Evolutionary conservation across 805 yeast genomes (phyloP).

Genomic region (Alloascoidea hylecoeti): DNA sequence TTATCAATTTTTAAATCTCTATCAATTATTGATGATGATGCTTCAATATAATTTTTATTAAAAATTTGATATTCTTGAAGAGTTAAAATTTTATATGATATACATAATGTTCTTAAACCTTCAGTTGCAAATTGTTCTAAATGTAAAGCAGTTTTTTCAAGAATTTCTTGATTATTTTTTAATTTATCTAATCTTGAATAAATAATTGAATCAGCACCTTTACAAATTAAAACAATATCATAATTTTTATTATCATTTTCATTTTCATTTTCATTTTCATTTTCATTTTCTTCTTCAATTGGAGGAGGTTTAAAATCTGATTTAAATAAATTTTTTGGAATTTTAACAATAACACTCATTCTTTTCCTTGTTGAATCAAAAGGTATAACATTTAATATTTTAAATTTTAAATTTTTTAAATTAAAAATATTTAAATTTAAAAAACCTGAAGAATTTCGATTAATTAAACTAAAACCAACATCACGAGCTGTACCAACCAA

Average conservation of each 20-base stretch:
- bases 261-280: neutral
- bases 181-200: conserved; percentile 43
- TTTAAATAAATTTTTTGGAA: conserved; percentile 9
- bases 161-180: conserved; percentile 29
- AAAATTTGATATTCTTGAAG: conserved; percentile 52
- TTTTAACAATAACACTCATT: conserved; percentile 69
- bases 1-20: conserved; percentile 64
- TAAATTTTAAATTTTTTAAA: conserved; percentile 65
- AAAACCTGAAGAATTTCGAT: conserved; percentile 52
- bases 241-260: conserved; percentile 16
- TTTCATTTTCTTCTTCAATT: conserved; percentile 20
- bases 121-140: conserved; percentile 71
- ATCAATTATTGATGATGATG: conserved; percentile 46
- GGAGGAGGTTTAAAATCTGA: no score
- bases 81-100: conserved; percentile 53
- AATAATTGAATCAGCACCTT: conserved; percentile 77
- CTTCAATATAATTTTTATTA: conserved; percentile 47
- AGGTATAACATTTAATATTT: conserved; percentile 55
- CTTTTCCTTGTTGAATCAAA: conserved; percentile 79
- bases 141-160: conserved; percentile 56
- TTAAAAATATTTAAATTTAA: conserved; percentile 37
- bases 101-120: conserved; percentile 71
- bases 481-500: conserved; percentile 72
- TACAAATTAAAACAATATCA: conserved; percentile 55
- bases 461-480: conserved; percentile 54